Evolutionary conservation across 1,284 basidiomycete genomes (phyloP), one percentile per base, ranked within the genome.

Genomic region (Tylopilus sp.): DNA sequence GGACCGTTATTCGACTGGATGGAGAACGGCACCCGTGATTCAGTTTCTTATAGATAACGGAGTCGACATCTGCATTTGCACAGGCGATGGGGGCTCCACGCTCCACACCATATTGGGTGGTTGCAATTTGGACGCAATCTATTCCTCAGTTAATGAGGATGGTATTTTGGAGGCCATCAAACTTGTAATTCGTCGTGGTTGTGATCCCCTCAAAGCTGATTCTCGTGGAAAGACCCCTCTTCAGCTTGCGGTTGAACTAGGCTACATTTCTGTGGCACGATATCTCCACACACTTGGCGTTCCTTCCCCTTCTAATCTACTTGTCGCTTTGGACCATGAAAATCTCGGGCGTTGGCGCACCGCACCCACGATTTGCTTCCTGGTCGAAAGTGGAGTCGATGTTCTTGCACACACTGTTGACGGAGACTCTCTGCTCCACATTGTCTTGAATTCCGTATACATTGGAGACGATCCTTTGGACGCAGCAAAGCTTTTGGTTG

Each of bases 21-120:
- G 47, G 35, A 48, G 6, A 1, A 48, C 23, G 11, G 9, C 3
- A 18, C 6, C 36, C 1, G 34, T 49, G 36, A 35, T 49, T 18
- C 30, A 2, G 8, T 16, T 39, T n/a, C 45, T 49, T 2, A 4
- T 18, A 0, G 37, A 48, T 0, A 23, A 29, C 1, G 36, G 48
- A 2, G 18, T 11, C 6, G 11, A 39, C 2, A 13, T 23, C 4
- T 28, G 26, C 3, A 16, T 5, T 12, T 13, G 0, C 13, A 30
- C 19, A 1, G 13, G 6, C 4, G 7, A 9, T 1, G 10, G 38
- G 6, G 23, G 21, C 44, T 28, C 43, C 4, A 16, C 21, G 15
- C 47, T 46, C 10, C 44, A 48, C 4, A 11, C 6, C 13, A 2
- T 26, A 29, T 4, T 47, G 23, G 1, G 9, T n/a, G 21, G 5